These are phyloP conservation scores for Trichoderma sp. DNA, from an alignment of 2,329 filamentous ascomycete species.

Conservation along the genomic window DNA sequence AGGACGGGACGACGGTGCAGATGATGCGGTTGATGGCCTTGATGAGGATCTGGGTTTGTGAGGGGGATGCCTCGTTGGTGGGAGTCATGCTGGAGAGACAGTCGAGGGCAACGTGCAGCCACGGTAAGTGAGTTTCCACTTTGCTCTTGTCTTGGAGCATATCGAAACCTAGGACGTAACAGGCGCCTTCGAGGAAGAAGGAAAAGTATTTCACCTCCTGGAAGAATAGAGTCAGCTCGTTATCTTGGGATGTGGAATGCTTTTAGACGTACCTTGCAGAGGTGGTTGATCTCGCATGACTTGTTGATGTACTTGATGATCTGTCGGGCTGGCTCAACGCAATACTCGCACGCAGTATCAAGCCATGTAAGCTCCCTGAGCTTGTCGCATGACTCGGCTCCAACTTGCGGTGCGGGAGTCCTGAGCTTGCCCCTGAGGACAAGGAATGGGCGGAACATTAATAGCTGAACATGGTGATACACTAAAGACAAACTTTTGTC, in stretches of 20 bases:
- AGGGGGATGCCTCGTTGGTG: background rate
- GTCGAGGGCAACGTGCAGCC: conserved; percentile 7
- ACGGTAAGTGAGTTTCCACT: conserved; percentile 2
- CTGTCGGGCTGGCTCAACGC: conserved; percentile 11
- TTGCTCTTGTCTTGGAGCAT: conserved; percentile 17
- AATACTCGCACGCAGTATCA: conserved; percentile 11
- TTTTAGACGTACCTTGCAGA: background rate
- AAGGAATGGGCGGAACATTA: conserved; percentile 14
- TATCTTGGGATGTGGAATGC: background rate
- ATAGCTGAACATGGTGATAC: conserved; percentile 3
- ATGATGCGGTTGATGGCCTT: conserved; percentile 15
- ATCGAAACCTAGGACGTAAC: conserved; percentile 12
- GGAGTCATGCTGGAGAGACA: conserved; percentile 12
- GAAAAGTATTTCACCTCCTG: conserved; percentile 11
- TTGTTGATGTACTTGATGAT: conserved; percentile 11
- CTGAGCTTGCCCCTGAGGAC: conserved; percentile 1
- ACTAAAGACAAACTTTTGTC: background rate
- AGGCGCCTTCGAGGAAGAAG: conserved; percentile 10
- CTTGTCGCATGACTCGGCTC: conserved; percentile 6
- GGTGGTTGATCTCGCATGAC: conserved; percentile 8
- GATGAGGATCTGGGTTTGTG: conserved; percentile 10
- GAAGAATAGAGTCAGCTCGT: background rate
- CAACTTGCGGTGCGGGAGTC: background rate
- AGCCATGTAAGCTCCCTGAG: conserved; percentile 11
- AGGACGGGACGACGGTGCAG: conserved; percentile 1